A percentile compares a stretch with the other conserved stretches of the same genome.
phyloP scores from a whole-genome alignment of 371 early-diverging fungal genomes.

The Syncephalastrum contaminatum region DNA sequence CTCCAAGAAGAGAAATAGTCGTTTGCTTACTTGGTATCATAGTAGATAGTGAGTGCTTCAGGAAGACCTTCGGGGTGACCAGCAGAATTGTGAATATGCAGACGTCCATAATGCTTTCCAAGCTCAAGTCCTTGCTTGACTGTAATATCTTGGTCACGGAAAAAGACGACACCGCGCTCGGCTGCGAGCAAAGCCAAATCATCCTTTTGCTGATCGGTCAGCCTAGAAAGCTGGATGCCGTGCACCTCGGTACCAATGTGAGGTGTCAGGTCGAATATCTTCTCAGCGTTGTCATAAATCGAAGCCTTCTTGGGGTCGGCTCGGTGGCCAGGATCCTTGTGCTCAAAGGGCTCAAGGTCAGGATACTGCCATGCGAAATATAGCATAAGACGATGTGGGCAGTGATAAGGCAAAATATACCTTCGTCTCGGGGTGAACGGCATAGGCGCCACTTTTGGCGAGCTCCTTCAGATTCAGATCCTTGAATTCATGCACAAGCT shows the following conservation, averaged over 20 bases:
- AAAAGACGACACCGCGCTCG: conserved; percentile 66
- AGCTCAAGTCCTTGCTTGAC: conserved; percentile 54
- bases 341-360: conserved; percentile 8
- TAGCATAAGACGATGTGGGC: neutral
- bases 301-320: conserved; percentile 48
- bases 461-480: conserved; percentile 36
- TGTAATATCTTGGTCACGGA: conserved; percentile 62
- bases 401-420: conserved; percentile 4
- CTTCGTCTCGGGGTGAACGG: conserved; percentile 39
- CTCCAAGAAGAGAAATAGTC: neutral
- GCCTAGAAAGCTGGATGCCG: conserved; percentile 36
- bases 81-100: conserved; percentile 32
- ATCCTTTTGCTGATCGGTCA: conserved; percentile 56
- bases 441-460: conserved; percentile 38
- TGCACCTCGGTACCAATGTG: conserved; percentile 58
- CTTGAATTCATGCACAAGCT: conserved; percentile 31
- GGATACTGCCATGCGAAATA: conserved; percentile 7
- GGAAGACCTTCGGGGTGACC: conserved; percentile 33
- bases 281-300: conserved; percentile 41
- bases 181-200: conserved; percentile 63
- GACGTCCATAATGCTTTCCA: conserved; percentile 52
- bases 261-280: conserved; percentile 48
- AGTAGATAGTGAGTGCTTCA: conserved; percentile 33
- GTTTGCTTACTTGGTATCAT: conserved; percentile 15
- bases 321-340: conserved; percentile 20